Percentiles rank a stretch among this genome's conserved stretches.
These are phyloP conservation scores for Alternaria angustiovoidea DNA, from an alignment of 2,329 filamentous ascomycete genomes.

Conservation along the genomic window DNA sequence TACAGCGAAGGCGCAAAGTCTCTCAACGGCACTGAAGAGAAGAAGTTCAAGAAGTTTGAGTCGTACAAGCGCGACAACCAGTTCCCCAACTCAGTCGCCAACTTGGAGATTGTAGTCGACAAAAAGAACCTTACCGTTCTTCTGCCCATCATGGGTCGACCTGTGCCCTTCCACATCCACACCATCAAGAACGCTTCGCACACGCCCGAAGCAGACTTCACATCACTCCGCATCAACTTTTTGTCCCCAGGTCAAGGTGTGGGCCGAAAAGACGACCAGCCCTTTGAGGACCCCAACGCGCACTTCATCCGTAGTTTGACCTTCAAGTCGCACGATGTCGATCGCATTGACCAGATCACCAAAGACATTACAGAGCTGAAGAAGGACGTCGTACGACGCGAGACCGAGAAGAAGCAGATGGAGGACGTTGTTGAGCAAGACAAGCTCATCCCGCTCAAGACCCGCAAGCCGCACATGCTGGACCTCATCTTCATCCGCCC, in stretches of 20 bases:
- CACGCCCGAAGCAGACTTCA: constrained; percentile 93
- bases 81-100: constrained; percentile 81
- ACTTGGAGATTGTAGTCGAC: constrained; percentile 89
- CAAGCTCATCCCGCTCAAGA: constrained; percentile 93
- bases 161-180: constrained; percentile 96
- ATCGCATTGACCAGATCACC: constrained; percentile 88
- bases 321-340: constrained; percentile 88
- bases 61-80: constrained; percentile 99
- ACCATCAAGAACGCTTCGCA: constrained; percentile 99
- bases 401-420: constrained; percentile 99
- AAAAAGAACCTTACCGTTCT: constrained; percentile 89
- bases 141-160: constrained; percentile 94
- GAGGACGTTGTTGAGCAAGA: constrained; percentile 99
- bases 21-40: constrained; percentile 88
- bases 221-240: constrained; percentile 96
- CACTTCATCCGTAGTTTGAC: constrained; percentile 97
- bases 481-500: constrained; percentile 96
- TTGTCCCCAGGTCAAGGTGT: constrained; percentile 97
- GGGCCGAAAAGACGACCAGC: constrained; percentile 94
- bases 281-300: constrained; percentile 93
- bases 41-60: constrained; percentile 99
- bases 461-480: constrained; percentile 87
- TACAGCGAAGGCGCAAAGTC: constrained; percentile 87
- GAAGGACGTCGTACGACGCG: constrained; percentile 87
- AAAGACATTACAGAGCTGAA: constrained; percentile 96